These are phyloP conservation scores for Skeletonema tropicum DNA, from an alignment of 108 stramenopile species.

Conservation along the genomic window DNA sequence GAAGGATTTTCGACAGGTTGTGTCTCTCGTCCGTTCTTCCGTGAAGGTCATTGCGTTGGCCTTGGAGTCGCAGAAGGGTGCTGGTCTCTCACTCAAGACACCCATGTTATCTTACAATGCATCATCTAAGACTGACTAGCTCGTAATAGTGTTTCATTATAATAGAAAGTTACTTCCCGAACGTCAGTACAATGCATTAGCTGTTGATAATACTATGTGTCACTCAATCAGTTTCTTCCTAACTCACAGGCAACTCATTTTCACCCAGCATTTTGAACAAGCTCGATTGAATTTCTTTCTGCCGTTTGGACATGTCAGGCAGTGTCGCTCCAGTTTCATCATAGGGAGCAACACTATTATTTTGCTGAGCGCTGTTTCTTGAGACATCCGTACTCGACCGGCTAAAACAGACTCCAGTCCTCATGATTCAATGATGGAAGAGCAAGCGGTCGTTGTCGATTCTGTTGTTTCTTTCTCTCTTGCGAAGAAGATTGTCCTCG, in stretches of 20 bases:
- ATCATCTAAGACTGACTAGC: slow-evolving; percentile 45
- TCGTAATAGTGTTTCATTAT: not conserved
- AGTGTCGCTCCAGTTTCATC: slow-evolving; percentile 14
- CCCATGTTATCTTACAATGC: slow-evolving; percentile 2
- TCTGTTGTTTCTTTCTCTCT: not conserved
- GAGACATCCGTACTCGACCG: not conserved
- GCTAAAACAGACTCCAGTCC: not conserved
- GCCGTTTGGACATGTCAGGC: slow-evolving; percentile 40
- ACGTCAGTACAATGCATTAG: not conserved
- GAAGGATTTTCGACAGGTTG: slow-evolving; percentile 32
- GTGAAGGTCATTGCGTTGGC: slow-evolving; percentile 38
- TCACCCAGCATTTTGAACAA: slow-evolving; percentile 47
- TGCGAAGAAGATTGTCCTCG: not conserved
- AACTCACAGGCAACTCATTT: slow-evolving; percentile 5
- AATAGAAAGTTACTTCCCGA: not conserved
- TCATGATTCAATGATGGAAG: not conserved
- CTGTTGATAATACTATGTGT: not conserved
- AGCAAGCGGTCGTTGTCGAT: not conserved
- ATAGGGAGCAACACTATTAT: not conserved
- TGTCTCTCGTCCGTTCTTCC: slow-evolving; percentile 31
- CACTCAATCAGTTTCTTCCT: not conserved
- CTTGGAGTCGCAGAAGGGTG: slow-evolving; percentile 35
- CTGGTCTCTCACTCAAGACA: slow-evolving; percentile 15
- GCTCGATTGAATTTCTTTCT: slow-evolving; percentile 41
- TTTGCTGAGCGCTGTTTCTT: not conserved